phyloP scores from a whole-genome alignment of 495 filamentous ascomycete genomes.

The Podospora sp. region DNA sequence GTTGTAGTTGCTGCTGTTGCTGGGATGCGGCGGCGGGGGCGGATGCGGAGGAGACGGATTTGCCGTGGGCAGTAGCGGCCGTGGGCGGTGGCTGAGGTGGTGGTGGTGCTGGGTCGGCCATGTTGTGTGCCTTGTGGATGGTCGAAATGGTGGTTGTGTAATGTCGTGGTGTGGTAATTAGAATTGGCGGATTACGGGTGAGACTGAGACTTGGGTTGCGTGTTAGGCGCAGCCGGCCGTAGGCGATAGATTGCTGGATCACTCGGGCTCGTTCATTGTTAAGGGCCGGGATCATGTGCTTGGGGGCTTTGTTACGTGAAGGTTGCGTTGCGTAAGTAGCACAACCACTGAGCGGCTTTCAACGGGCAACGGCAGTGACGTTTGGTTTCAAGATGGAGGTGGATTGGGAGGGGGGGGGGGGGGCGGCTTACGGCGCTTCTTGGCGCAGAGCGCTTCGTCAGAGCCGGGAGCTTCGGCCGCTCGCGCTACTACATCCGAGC shows the following conservation, averaged over 20 bases:
- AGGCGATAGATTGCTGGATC: not conserved
- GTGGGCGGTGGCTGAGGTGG: not conserved
- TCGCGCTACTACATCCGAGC: too few species aligned
- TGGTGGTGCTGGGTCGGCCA: conserved; percentile 4
- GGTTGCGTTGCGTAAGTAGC: not conserved
- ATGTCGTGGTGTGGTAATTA: not conserved
- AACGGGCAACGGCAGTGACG: not conserved
- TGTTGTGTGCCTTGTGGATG: not conserved
- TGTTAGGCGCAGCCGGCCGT: conserved; percentile 1
- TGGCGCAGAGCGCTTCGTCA: not conserved
- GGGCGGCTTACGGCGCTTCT: not conserved
- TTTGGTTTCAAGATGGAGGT: not conserved
- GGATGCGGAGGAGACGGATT: not conserved
- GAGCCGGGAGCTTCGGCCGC: not conserved
- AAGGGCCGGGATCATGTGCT: not conserved
- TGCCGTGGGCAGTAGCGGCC: not conserved
- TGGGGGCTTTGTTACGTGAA: not conserved
- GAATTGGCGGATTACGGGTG: not conserved
- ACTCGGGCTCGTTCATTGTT: not conserved
- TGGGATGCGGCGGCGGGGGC: not conserved
- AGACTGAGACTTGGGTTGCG: conserved; percentile 2
- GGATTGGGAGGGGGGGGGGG: too few species aligned
- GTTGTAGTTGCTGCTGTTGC: conserved; percentile 24
- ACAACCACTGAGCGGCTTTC: not conserved
- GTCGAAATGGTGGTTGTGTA: not conserved